phyloP scores from a whole-genome alignment of 2,329 filamentous ascomycete species.

The Diaporthe citriasiana region DNA sequence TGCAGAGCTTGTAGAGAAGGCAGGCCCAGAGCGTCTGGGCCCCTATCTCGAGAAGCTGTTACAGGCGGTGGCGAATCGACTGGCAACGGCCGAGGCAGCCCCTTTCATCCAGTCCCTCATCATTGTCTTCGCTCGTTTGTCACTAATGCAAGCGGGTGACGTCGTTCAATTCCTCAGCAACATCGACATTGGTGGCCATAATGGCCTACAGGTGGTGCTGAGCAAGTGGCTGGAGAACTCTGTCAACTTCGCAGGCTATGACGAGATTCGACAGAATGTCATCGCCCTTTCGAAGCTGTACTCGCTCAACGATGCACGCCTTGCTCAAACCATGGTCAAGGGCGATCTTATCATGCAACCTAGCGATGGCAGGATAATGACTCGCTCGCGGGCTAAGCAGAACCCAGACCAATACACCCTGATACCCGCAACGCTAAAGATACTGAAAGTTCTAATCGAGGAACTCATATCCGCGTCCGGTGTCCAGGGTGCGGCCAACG shows the following conservation, averaged over 20 bases:
- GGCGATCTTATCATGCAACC: conserved; percentile 86
- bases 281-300: conserved; percentile 95
- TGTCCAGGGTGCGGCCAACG: conserved; percentile 69
- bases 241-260: conserved; percentile 96
- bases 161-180: conserved; percentile 93
- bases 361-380: conserved; percentile 89
- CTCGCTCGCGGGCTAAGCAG: conserved; percentile 87
- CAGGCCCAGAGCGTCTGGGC: conserved; percentile 89
- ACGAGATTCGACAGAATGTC: conserved; percentile 96
- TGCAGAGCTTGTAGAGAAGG: conserved; percentile 95
- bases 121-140: conserved; percentile 92
- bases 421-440: conserved; percentile 91
- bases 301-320: conserved; percentile 83
- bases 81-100: conserved; percentile 86
- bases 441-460: conserved; percentile 94
- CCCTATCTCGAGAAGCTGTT: conserved; percentile 91
- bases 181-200: conserved; percentile 83
- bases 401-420: conserved; percentile 93
- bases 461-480: conserved; percentile 89
- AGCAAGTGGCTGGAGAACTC: conserved; percentile 98
- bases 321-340: conserved; percentile 86
- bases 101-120: conserved; percentile 97
- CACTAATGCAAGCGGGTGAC: conserved; percentile 86
- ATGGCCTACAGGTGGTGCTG: conserved; percentile 89
- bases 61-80: conserved; percentile 86